phyloP scores from a whole-genome alignment of 139 green algal genomes.

The Micractinium sp. region DNA sequence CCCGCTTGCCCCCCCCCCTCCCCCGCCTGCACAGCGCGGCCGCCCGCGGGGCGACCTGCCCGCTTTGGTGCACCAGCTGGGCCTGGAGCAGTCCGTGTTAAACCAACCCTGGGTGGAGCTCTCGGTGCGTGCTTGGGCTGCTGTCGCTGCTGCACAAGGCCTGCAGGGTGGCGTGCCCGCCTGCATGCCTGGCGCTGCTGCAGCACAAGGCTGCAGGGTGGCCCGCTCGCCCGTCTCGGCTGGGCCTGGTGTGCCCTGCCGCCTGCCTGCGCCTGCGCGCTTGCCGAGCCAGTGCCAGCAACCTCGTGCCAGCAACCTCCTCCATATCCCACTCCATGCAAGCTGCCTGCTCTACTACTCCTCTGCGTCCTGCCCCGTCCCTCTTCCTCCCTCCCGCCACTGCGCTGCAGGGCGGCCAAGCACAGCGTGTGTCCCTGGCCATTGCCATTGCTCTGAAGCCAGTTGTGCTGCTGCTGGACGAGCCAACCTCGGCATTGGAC shows the following conservation, averaged over 20 bases:
- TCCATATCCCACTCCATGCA: no score
- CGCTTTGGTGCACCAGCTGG: slow-evolving; percentile 69
- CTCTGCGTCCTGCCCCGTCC: no score
- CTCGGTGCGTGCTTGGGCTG: slow-evolving; percentile 59
- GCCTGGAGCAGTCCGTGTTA: slow-evolving; percentile 75
- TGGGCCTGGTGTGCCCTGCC: no score
- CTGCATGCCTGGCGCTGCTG: slow-evolving; percentile 76
- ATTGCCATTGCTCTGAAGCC: slow-evolving; percentile 80
- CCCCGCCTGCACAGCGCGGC: slow-evolving; percentile 44
- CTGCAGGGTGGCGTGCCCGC: slow-evolving; percentile 74
- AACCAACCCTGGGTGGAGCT: slow-evolving; percentile 81
- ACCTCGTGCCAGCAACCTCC: no score
- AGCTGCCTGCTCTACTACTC: no score
- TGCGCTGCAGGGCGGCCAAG: slow-evolving; percentile 79
- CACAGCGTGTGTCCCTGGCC: slow-evolving; percentile 80
- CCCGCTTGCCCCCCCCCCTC: no score
- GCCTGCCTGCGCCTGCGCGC: no score
- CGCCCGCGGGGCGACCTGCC: slow-evolving; percentile 73
- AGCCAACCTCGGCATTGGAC: slow-evolving; percentile 85
- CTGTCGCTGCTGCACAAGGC: neutral
- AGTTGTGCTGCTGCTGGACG: slow-evolving; percentile 85
- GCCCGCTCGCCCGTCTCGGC: no score
- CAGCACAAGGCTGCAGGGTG: slow-evolving; percentile 92
- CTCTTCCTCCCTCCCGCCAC: no score
- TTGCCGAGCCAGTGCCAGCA: no score